Conservation (phyloP, 129 eudicot species). For the Centaurea solstitialis region DNA sequence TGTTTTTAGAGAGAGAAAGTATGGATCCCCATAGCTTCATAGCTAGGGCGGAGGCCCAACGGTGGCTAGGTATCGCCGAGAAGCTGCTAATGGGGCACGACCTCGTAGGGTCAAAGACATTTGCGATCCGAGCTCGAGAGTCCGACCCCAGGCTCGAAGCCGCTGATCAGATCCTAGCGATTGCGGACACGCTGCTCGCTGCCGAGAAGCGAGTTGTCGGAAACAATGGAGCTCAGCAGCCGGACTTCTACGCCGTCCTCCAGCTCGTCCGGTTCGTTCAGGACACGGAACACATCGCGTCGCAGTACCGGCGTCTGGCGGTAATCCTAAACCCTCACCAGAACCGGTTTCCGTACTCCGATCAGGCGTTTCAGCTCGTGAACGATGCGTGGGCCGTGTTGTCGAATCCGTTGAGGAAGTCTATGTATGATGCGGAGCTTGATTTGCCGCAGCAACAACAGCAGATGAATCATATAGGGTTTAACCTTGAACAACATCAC, state of each 20-base stretch:
- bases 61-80: constrained; percentile 86
- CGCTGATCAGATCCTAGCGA: constrained; percentile 83
- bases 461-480: constrained; percentile 32
- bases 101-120: constrained; percentile 72
- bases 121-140: constrained; percentile 89
- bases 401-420: constrained; percentile 64
- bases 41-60: constrained; percentile 70
- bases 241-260: constrained; percentile 68
- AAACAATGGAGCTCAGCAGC: constrained; percentile 39
- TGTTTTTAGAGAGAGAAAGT: constrained; percentile 13
- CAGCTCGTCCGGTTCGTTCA: constrained; percentile 56
- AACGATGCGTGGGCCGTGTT: constrained; percentile 74
- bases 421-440: constrained; percentile 69
- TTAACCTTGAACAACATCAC: constrained; percentile 30
- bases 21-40: constrained; percentile 71
- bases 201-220: constrained; percentile 58
- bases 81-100: constrained; percentile 72
- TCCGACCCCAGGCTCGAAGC: constrained; percentile 69
- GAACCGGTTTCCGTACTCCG: constrained; percentile 42
- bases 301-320: constrained; percentile 62
- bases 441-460: constrained; percentile 40
- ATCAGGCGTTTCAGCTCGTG: constrained; percentile 72
- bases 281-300: constrained; percentile 59
- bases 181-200: constrained; percentile 75
- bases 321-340: constrained; percentile 36